These are phyloP conservation scores for Xylariales sp. DNA, from an alignment of 2,329 filamentous ascomycete species.

Conservation along the genomic window DNA sequence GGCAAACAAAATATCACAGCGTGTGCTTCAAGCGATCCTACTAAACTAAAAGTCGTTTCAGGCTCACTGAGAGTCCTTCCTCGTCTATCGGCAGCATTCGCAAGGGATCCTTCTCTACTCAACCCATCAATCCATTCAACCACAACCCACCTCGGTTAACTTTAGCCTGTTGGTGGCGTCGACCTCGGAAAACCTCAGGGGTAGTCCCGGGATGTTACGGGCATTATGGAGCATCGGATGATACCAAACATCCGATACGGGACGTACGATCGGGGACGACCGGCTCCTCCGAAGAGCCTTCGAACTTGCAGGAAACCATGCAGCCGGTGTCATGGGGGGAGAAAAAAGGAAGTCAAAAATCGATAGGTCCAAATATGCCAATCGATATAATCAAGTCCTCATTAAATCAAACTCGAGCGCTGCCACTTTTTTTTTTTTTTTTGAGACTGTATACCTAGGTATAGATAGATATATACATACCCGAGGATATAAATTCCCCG, in stretches of 20 bases:
- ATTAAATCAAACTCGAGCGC: background rate
- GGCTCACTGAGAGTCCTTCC: background rate
- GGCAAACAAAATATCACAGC: conserved; percentile 18
- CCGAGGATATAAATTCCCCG: background rate
- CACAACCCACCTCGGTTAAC: conserved; percentile 28
- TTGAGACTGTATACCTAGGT: background rate
- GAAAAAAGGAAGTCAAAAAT: background rate
- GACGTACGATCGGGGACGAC: conserved; percentile 18
- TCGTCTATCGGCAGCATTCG: background rate
- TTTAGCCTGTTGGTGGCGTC: conserved; percentile 11
- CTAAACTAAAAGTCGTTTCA: background rate
- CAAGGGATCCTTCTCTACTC: conserved; percentile 13
- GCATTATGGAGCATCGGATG: conserved; percentile 24
- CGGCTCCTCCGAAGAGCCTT: conserved; percentile 8
- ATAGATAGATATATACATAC: conserved; percentile 2
- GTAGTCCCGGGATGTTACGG: conserved; percentile 28
- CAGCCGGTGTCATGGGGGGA: background rate
- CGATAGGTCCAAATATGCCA: background rate
- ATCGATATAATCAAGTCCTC: conserved; percentile 3
- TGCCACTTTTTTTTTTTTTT: background rate
- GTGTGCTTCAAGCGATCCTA: background rate
- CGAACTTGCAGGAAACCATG: conserved; percentile 14
- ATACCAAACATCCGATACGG: conserved; percentile 34
- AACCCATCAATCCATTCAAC: conserved; percentile 13
- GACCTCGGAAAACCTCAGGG: conserved; percentile 18